Conservation (phyloP, 169 alveolate species). For the Miamiensis avidus region DNA sequence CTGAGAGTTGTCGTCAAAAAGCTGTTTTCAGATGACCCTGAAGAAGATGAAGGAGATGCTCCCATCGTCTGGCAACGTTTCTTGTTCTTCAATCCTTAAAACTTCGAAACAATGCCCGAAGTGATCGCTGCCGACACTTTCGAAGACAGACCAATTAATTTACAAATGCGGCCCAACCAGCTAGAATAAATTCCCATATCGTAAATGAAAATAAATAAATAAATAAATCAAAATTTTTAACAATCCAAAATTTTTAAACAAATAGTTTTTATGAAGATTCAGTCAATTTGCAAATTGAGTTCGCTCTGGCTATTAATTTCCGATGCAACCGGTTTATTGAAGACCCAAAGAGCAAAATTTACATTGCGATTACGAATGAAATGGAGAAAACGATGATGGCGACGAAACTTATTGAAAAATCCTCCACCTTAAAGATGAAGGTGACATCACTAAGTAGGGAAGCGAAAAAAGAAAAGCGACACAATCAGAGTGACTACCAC, state of each 20-base stretch:
- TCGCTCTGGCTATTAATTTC: too few relatives aligned
- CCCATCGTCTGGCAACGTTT: neutral
- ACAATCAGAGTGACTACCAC: neutral
- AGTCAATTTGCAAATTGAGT: neutral
- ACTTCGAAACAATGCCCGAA: too few relatives aligned
- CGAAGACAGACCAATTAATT: too few relatives aligned
- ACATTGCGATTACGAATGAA: neutral
- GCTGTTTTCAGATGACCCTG: neutral
- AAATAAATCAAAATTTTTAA: too few relatives aligned
- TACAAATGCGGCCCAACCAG: too few relatives aligned
- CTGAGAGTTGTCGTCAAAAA: neutral
- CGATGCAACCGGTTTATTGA: neutral
- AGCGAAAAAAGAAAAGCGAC: neutral
- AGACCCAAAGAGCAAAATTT: neutral
- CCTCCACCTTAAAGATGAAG: neutral
- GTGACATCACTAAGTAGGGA: neutral
- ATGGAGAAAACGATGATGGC: neutral
- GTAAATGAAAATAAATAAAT: too few relatives aligned
- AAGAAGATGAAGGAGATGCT: neutral
- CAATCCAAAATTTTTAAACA: too few relatives aligned
- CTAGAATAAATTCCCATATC: too few relatives aligned
- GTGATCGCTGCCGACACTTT: too few relatives aligned
- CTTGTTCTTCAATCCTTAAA: too few relatives aligned
- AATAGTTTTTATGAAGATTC: neutral
- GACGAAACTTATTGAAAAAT: neutral